phyloP scores from a whole-genome alignment of 2,329 filamentous ascomycete species.

The Exutisphaerella laricina region DNA sequence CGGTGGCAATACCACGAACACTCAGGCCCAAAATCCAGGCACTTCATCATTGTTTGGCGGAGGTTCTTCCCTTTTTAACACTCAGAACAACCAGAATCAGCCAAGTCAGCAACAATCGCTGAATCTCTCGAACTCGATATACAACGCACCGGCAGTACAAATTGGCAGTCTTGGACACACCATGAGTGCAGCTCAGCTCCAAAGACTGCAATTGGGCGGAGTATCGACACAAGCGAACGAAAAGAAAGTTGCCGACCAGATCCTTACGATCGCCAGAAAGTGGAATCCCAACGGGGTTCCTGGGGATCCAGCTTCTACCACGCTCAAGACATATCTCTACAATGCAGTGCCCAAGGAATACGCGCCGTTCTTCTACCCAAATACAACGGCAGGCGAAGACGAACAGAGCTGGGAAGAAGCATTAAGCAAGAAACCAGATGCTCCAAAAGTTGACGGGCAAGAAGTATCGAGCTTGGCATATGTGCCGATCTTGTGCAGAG shows the following conservation, averaged over 20 bases:
- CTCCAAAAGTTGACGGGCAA: conserved; percentile 19
- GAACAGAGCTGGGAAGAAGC: conserved; percentile 79
- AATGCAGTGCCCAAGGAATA: conserved; percentile 71
- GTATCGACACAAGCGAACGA: conserved; percentile 42
- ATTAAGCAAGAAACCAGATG: conserved; percentile 67
- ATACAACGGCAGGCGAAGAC: conserved; percentile 56
- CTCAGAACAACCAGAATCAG: conserved; percentile 30
- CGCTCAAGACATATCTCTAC: conserved; percentile 81
- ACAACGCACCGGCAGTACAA: conserved; percentile 19
- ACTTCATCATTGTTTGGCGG: conserved; percentile 15
- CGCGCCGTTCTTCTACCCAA: conserved; percentile 70
- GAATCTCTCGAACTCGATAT: conserved; percentile 12
- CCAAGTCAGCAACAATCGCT: conserved; percentile 27
- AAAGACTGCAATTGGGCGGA: conserved; percentile 24
- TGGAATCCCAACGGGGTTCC: conserved; percentile 56
- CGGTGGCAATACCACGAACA: conserved; percentile 9
- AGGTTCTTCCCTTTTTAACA: conserved; percentile 8
- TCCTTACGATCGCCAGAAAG: conserved; percentile 63
- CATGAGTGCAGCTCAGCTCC: conserved; percentile 25
- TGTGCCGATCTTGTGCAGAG: conserved; percentile 69
- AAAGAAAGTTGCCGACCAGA: conserved; percentile 70
- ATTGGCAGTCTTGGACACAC: conserved; percentile 20
- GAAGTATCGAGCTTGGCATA: conserved; percentile 46
- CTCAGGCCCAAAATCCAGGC: conserved; percentile 6
- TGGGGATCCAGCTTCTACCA: conserved; percentile 42